Base-by-base conservation (phyloP, 75 land plant species). In the Cryptomeria japonica region DNA sequence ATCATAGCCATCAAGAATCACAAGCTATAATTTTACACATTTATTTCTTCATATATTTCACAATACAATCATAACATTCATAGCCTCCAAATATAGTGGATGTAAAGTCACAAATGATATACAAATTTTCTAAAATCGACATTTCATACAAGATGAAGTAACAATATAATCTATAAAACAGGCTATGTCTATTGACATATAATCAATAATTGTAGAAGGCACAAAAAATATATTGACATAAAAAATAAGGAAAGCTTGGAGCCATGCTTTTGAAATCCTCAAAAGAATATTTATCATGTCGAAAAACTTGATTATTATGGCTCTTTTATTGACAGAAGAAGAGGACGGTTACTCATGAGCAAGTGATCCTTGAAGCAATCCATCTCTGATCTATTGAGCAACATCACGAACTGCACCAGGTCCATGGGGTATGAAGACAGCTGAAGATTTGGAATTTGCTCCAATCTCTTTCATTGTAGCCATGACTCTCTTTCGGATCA, bases 391-490 rank as follows among this genome's bases (percentile, higher is more conserved):
- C 80, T 90, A 89, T 15, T 25, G 25, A 38, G 89, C 90, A 84
- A 90, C 86, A 42, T 90, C 90, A 6, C 82, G 75, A 61, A 90
- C 90, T 6, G 90, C 89, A 41, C 89, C 90, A n/a, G 90, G 90
- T 22, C 90, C 90, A 88, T 90, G 90, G 1, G 90, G 90, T 31
- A 90, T 73, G 46, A 90, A 90, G 14, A 90, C 88, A 5, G 90
- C 16, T 22, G 89, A 90, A 22, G 86, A 88, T n/a, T 88, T 90
- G 15, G 87, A 86, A 11, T n/a, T 18, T 47, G 87, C 90, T 39
- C 91, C 90, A 37, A 90, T 90, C 64, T 90, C 90, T 68, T 90
- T 91, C 91, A 92, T 92, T 31, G 91, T 92, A n/a, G n/a, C n/a
- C n/a, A n/a, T n/a, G n/a, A n/a, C n/a, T n/a, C n/a, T n/a, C n/a